Evolutionary conservation across 1,284 basidiomycete species (phyloP).

Genomic region (Naganishia sp.): DNA sequence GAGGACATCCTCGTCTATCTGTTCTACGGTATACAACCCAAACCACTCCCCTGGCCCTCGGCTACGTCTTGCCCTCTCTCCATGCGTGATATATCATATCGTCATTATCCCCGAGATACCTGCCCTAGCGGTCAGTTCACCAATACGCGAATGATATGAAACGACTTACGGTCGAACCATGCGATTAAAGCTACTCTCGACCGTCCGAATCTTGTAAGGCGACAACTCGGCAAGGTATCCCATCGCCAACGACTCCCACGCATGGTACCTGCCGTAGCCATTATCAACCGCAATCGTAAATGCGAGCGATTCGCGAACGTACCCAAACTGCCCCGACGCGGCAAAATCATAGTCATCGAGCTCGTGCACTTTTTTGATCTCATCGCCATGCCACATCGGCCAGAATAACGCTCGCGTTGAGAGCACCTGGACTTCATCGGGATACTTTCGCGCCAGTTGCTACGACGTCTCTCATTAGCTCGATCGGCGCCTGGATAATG

Average conservation of each 20-base stretch:
- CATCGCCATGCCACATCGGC: conserved; percentile 55
- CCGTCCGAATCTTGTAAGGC: conserved; percentile 44
- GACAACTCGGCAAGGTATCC: conserved; percentile 46
- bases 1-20: not conserved
- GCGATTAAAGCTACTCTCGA: conserved; percentile 51
- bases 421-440: conserved; percentile 55
- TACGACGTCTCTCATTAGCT: not conserved
- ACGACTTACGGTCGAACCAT: conserved; percentile 50
- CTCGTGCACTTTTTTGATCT: conserved; percentile 49
- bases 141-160: not conserved
- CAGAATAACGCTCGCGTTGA: conserved; percentile 57
- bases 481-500: not conserved
- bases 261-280: conserved; percentile 47
- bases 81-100: conserved; percentile 26
- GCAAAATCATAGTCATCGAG: conserved; percentile 47
- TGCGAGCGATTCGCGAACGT: conserved; percentile 30
- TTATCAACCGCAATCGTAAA: not conserved
- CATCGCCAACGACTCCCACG: conserved; percentile 55
- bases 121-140: not conserved
- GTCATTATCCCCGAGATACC: conserved; percentile 31
- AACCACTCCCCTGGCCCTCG: not conserved
- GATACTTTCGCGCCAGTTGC: conserved; percentile 53
- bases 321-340: conserved; percentile 50
- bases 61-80: conserved; percentile 9
- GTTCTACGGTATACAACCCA: not conserved